Percentiles rank a stretch among this genome's conserved stretches.
Evolutionary conservation across 1,139 yeast genomes (phyloP).

Genomic region (Candida neerlandica): DNA sequence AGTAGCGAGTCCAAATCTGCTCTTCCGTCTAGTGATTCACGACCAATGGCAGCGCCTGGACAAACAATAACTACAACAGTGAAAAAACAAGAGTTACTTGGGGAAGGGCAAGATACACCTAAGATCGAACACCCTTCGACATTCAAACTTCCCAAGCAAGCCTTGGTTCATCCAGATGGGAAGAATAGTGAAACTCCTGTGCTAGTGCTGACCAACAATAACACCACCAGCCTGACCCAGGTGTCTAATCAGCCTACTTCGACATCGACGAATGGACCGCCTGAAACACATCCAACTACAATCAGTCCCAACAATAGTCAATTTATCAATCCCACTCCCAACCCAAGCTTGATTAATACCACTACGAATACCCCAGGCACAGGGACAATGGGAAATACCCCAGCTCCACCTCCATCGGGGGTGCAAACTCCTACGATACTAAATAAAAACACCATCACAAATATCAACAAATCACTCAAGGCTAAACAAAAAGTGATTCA

Average conservation of each 20-base stretch:
- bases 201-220: not conserved
- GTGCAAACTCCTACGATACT: conserved; percentile 19
- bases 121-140: not conserved
- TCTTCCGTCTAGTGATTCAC: not conserved
- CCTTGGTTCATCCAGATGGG: not conserved
- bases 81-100: not conserved
- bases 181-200: not conserved
- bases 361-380: not conserved
- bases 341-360: conserved; percentile 2
- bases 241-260: not conserved
- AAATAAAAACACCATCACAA: conserved; percentile 36
- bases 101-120: not conserved
- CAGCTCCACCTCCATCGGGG: conserved; percentile 4
- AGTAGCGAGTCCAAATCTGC: not conserved
- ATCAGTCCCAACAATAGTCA: not conserved
- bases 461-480: conserved; percentile 42
- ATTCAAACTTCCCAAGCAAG: not conserved
- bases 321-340: not conserved
- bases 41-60: not conserved
- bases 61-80: not conserved
- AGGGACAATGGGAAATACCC: not conserved
- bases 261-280: not conserved
- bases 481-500: conserved; percentile 45
- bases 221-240: not conserved
- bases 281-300: not conserved